These are phyloP conservation scores for Lactarius pseudohatsudake DNA, from an alignment of 768 basidiomycete genomes.

Conservation along the genomic window DNA sequence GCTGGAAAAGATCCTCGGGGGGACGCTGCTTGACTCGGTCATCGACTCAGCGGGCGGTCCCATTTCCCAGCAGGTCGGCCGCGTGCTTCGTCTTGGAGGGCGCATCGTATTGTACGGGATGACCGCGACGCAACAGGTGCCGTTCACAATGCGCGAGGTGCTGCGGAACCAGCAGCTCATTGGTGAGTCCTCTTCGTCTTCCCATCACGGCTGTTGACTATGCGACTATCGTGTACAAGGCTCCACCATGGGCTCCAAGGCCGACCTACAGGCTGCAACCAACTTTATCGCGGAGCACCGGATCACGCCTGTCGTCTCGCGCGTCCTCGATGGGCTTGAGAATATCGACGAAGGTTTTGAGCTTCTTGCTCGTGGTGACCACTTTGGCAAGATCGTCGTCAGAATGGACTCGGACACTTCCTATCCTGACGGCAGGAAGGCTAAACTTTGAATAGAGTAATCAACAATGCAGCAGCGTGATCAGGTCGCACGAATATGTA, in stretches of 20 bases:
- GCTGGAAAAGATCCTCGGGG: constrained; percentile 36
- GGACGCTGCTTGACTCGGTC: constrained; percentile 39
- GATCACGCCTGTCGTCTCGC: constrained; percentile 69
- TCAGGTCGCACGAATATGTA: background rate
- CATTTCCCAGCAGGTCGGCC: constrained; percentile 38
- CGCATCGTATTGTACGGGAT: constrained; percentile 43
- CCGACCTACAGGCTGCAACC: constrained; percentile 72
- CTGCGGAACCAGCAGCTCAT: constrained; percentile 71
- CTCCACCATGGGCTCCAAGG: constrained; percentile 80
- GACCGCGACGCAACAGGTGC: constrained; percentile 57
- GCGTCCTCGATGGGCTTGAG: constrained; percentile 66
- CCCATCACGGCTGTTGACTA: background rate
- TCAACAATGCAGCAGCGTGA: background rate
- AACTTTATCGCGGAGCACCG: constrained; percentile 62
- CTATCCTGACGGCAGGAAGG: background rate
- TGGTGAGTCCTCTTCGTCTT: constrained; percentile 44
- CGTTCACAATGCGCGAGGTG: constrained; percentile 77
- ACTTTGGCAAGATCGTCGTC: constrained; percentile 79
- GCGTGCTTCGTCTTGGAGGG: constrained; percentile 40
- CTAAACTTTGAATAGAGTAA: constrained; percentile 12
- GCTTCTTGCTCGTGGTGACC: constrained; percentile 58
- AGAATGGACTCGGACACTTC: constrained; percentile 37
- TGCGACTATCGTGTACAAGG: constrained; percentile 42
- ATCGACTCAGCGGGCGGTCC: constrained; percentile 49
- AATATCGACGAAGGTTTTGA: constrained; percentile 69